Percentiles rank a stretch among this genome's conserved stretches.
Evolutionary conservation across 495 filamentous ascomycete genomes (phyloP).

Genomic region (Venustampulla echinocandica): DNA sequence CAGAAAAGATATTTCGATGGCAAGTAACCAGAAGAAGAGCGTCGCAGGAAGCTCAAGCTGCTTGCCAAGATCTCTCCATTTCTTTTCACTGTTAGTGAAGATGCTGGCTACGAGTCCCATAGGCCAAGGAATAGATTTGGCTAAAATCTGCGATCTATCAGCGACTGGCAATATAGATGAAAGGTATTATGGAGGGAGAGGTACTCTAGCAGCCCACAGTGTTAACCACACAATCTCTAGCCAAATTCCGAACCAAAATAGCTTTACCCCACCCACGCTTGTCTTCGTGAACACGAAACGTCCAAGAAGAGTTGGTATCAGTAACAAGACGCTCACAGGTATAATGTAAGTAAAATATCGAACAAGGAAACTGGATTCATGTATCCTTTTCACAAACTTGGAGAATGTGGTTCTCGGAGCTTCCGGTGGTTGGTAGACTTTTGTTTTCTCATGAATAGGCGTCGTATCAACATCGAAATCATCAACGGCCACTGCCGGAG

Average conservation of each 20-base stretch:
- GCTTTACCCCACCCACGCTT: constrained; percentile 63
- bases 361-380: constrained; percentile 59
- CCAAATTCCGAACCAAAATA: constrained; percentile 94
- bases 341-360: constrained; percentile 85
- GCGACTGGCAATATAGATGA: neutral
- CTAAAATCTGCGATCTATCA: constrained; percentile 45
- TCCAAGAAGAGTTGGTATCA: constrained; percentile 77
- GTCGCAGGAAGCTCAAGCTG: constrained; percentile 81
- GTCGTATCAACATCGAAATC: constrained; percentile 75
- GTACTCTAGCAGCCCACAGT: constrained; percentile 70
- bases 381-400: constrained; percentile 53
- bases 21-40: constrained; percentile 88
- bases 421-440: constrained; percentile 58
- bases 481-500: constrained; percentile 55
- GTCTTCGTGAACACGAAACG: constrained; percentile 54
- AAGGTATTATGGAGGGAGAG: constrained; percentile 19
- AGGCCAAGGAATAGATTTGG: constrained; percentile 61
- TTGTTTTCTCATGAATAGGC: constrained; percentile 61
- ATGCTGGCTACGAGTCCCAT: constrained; percentile 62
- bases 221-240: constrained; percentile 89
- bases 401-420: constrained; percentile 55
- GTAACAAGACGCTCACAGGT: constrained; percentile 61
- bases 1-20: constrained; percentile 62
- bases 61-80: constrained; percentile 85
- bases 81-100: constrained; percentile 76